Conservation (phyloP, 495 filamentous ascomycete species). For the Lophiotrema nucula region DNA sequence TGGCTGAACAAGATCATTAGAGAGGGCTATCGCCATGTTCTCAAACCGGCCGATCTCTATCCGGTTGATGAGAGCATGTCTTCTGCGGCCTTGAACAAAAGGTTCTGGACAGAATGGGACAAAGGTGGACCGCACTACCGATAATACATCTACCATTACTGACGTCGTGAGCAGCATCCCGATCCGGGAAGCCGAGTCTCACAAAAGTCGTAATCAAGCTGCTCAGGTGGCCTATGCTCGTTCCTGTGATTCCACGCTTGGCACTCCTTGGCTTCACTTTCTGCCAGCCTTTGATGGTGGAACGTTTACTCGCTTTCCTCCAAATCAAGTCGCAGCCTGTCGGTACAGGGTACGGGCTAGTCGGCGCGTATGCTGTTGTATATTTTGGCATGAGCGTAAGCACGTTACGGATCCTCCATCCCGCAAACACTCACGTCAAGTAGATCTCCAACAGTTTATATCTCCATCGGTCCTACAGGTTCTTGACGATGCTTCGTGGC, state of each 20-base stretch:
- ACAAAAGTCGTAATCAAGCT: background rate
- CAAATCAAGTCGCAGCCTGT: background rate
- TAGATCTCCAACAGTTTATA: conserved; percentile 5
- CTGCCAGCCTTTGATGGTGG: background rate
- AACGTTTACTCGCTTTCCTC: background rate
- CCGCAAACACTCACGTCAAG: background rate
- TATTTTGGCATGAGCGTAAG: conserved; percentile 10
- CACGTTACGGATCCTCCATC: background rate
- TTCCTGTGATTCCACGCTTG: background rate
- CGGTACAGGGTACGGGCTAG: background rate
- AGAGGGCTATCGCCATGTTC: background rate
- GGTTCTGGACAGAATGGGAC: background rate
- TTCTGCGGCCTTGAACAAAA: background rate
- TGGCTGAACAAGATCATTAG: conserved; percentile 2
- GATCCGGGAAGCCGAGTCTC: background rate
- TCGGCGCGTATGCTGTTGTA: background rate
- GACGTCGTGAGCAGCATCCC: background rate
- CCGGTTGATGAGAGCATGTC: background rate
- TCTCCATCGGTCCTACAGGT: conserved; percentile 1
- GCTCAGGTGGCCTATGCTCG: background rate
- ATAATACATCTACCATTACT: no score
- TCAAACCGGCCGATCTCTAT: background rate
- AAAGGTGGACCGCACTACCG: background rate
- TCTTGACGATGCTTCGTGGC: conserved; percentile 57
- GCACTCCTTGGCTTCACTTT: conserved; percentile 1